These are phyloP conservation scores for Cercospora zeae-maydis DNA, from an alignment of 2,329 filamentous ascomycete species.

Conservation along the genomic window DNA sequence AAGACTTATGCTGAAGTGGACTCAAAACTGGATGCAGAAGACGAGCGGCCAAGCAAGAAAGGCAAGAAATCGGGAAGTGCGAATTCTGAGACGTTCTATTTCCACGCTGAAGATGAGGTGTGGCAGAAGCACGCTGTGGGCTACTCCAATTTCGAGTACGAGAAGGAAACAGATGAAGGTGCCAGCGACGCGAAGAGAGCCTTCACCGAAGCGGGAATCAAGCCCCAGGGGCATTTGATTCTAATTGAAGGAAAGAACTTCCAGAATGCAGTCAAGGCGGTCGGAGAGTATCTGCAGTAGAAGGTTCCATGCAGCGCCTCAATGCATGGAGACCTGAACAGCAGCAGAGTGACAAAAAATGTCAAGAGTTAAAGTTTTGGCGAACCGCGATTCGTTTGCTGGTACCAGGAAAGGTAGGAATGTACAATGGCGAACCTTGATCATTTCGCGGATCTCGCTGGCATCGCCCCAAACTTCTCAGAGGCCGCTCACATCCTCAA, in stretches of 20 bases:
- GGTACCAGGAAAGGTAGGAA: background rate
- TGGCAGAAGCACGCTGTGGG: constrained; percentile 72
- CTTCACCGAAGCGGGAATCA: constrained; percentile 89
- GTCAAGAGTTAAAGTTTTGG: background rate
- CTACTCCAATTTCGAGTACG: constrained; percentile 70
- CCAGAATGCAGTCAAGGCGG: constrained; percentile 67
- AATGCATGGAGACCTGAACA: background rate
- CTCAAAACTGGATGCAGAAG: constrained; percentile 70
- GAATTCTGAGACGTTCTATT: constrained; percentile 69
- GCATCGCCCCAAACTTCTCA: too few relatives aligned
- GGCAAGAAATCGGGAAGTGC: constrained; percentile 53
- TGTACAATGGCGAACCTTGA: background rate
- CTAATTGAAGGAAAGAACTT: constrained; percentile 80
- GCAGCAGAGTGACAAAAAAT: background rate
- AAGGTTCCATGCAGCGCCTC: background rate
- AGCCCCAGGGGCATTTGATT: constrained; percentile 78
- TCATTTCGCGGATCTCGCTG: background rate
- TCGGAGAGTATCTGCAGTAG: constrained; percentile 65
- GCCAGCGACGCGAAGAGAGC: constrained; percentile 87
- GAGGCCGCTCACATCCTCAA: background rate
- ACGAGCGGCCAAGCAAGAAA: constrained; percentile 58
- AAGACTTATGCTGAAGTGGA: constrained; percentile 90
- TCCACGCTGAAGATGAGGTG: constrained; percentile 93
- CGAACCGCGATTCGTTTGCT: background rate
- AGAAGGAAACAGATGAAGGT: constrained; percentile 71